Percentiles rank a stretch among this genome's conserved stretches.
phyloP scores from a whole-genome alignment of 257 asterid genomes.

The Solanum medicagineum region DNA sequence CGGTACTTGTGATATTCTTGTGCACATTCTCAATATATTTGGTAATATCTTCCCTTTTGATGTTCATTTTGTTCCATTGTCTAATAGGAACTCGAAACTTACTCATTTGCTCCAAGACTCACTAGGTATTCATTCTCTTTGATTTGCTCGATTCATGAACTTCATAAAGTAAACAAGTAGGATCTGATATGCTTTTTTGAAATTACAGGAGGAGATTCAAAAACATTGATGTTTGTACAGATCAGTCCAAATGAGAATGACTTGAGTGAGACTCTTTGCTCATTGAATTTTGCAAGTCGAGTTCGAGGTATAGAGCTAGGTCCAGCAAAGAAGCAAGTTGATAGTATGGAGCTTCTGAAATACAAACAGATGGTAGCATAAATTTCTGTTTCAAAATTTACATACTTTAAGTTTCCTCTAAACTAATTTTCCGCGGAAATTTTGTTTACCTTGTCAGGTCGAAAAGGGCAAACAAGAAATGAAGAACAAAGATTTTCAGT shows the following conservation, averaged over 20 bases:
- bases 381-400: background rate
- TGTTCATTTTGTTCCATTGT: background rate
- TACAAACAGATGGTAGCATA: conserved; percentile 68
- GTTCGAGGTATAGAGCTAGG: conserved; percentile 94
- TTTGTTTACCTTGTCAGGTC: conserved; percentile 26
- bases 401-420: background rate
- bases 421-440: background rate
- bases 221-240: conserved; percentile 93
- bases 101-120: conserved; percentile 99
- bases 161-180: background rate
- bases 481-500: conserved; percentile 67
- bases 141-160: background rate
- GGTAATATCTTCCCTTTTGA: background rate
- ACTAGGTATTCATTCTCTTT: conserved; percentile 32
- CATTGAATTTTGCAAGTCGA: conserved; percentile 88
- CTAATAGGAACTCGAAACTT: conserved; percentile 85
- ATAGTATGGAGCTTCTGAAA: conserved; percentile 65
- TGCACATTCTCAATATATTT: background rate
- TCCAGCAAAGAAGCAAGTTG: conserved; percentile 88
- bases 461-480: conserved; percentile 74
- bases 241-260: conserved; percentile 91
- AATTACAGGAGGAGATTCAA: conserved; percentile 85
- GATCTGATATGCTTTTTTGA: background rate
- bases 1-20: conserved; percentile 23
- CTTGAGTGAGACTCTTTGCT: conserved; percentile 80